Base-by-base conservation (phyloP, 768 basidiomycete species). In the Mycena alexandri region DNA sequence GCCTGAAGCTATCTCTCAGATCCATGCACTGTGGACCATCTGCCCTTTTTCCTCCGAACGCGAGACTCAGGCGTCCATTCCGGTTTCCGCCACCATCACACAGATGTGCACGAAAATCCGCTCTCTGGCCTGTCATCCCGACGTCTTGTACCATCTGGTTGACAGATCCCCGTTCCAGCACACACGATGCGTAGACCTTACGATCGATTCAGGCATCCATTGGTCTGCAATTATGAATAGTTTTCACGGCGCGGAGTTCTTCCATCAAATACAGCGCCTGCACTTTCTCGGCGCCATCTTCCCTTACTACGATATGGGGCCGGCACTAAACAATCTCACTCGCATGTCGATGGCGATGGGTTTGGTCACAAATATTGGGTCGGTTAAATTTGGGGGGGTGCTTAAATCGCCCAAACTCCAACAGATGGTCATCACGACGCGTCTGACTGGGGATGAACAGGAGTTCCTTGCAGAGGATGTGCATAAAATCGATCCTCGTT, bases 391-490 rank as follows among this genome's bases (percentile, higher is more conserved):
- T 21, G 12, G 3, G 25, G 22, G 53, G 13, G 17, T 68, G 7
- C 2, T 71, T 11, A 14, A 47, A 12, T 71, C 70, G n/a, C 70
- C 70, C 21, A 71, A 71, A 47, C 62, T 71, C 2, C n/a, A 61
- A 54, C 65, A 67, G 59, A 61, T 67, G 38, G 70, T 71, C 25
- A 36, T 71, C 54, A 71, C 70, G 4, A 66, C 61, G 16, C 70
- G 60, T 24, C 47, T 71, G 22, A 61, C 64, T 19, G 62, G 65
- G 4, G 70, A 71, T 10, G 57, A 53, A 17, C 58, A 67, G 10
- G 41, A 63, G 58, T 53, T 25, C 21, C 52, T 67, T 17, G 36
- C 47, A 3, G 48, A 58, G 44, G 48, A 19, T 21, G 65, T 38
- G 58, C 65, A 59, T 50, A 38, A 42, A 0, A 61, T 71, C 14